Conservation (phyloP, 2,329 filamentous ascomycete genomes). For the Colletotrichum sp. region DNA sequence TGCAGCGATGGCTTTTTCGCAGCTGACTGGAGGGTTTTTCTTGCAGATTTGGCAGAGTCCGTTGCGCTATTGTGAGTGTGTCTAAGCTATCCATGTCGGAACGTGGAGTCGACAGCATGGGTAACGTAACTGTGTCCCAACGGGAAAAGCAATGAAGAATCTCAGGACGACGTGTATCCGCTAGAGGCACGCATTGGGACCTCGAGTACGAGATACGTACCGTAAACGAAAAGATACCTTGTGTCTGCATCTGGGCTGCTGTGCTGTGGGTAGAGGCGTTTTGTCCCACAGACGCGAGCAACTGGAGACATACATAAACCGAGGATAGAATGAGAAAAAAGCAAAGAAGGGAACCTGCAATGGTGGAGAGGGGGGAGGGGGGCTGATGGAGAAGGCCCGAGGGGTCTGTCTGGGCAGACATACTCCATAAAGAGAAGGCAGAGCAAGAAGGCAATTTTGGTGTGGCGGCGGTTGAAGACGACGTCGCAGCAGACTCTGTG, state of each 20-base stretch:
- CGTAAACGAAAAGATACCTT: background rate
- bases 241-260: background rate
- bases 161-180: background rate
- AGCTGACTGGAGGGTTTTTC: background rate
- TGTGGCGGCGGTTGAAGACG: background rate
- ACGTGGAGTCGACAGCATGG: constrained; percentile 15
- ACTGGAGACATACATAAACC: background rate
- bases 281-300: background rate
- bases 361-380: background rate
- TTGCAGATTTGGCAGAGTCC: background rate
- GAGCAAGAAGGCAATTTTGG: background rate
- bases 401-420: background rate
- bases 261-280: background rate
- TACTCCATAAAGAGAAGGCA: background rate
- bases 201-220: background rate
- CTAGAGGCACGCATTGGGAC: background rate
- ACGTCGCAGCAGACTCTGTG: background rate
- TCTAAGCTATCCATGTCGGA: constrained; percentile 11
- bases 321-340: background rate
- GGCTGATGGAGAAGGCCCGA: background rate
- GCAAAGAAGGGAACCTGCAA: background rate
- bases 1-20: background rate
- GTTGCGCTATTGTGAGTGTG: background rate
- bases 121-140: constrained; percentile 2
- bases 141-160: constrained; percentile 14